These are phyloP conservation scores for Fusarium denticulatum DNA, from an alignment of 2,329 filamentous ascomycete genomes.

Conservation along the genomic window DNA sequence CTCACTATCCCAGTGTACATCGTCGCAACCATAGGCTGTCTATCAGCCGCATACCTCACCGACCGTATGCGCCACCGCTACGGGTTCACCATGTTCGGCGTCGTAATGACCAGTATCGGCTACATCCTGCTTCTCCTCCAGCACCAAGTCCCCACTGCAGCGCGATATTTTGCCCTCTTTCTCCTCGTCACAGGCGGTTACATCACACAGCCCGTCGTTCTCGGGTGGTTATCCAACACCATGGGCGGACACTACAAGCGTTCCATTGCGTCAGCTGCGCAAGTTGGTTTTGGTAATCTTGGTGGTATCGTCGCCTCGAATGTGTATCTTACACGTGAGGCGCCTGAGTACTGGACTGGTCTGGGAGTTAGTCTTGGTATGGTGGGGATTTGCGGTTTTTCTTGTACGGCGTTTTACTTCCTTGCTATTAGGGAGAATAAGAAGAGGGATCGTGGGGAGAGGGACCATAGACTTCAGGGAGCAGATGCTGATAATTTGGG, in stretches of 20 bases:
- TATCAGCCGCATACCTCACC: constrained; percentile 54
- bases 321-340: background rate
- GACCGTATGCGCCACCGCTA: constrained; percentile 1
- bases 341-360: constrained; percentile 15
- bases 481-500: background rate
- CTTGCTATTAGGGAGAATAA: constrained; percentile 11
- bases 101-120: background rate
- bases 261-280: background rate
- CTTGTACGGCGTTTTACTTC: background rate
- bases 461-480: background rate
- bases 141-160: constrained; percentile 1
- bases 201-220: constrained; percentile 54
- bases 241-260: constrained; percentile 10
- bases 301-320: constrained; percentile 50
- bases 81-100: constrained; percentile 9
- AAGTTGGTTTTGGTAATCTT: constrained; percentile 55
- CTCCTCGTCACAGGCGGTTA: constrained; percentile 7
- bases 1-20: constrained; percentile 70
- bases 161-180: constrained; percentile 22
- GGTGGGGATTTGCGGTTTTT: constrained; percentile 6
- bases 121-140: constrained; percentile 13
- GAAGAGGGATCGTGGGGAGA: constrained; percentile 14
- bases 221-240: constrained; percentile 84
- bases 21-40: constrained; percentile 68
- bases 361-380: constrained; percentile 10